Conservation (phyloP, 345 rosid genomes). For the Heritiera fomes region DNA sequence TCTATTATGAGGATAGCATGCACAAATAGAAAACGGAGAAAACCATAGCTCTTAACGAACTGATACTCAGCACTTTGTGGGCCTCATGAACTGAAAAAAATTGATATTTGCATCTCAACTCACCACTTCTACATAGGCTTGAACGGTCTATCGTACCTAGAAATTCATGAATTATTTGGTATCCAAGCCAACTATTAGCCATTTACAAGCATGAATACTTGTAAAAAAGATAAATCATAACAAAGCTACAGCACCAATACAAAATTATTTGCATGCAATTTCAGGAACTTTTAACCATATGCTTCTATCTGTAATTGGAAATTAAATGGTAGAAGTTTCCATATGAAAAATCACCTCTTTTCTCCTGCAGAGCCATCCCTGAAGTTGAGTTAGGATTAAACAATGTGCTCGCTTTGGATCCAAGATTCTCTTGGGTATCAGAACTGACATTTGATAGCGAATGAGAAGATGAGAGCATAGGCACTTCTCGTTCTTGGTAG, state of each 20-base stretch:
- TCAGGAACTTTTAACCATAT: neutral
- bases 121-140: neutral
- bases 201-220: neutral
- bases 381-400: neutral
- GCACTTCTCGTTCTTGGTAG: constrained; percentile 20
- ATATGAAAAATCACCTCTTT: constrained; percentile 25
- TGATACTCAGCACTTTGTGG: neutral
- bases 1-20: neutral
- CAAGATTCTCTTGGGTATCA: constrained; percentile 18
- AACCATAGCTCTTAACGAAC: neutral
- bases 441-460: constrained; percentile 15
- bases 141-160: neutral
- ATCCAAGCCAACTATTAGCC: neutral
- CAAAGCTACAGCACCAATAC: neutral
- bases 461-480: constrained; percentile 9
- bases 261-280: neutral
- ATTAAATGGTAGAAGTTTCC: constrained; percentile 8
- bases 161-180: neutral
- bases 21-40: neutral
- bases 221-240: neutral
- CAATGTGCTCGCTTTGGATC: constrained; percentile 17
- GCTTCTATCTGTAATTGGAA: neutral
- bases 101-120: neutral
- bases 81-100: neutral
- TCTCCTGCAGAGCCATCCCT: neutral